phyloP scores from a whole-genome alignment of 208 protist genomes.

The Trypanosoma cruzi region DNA sequence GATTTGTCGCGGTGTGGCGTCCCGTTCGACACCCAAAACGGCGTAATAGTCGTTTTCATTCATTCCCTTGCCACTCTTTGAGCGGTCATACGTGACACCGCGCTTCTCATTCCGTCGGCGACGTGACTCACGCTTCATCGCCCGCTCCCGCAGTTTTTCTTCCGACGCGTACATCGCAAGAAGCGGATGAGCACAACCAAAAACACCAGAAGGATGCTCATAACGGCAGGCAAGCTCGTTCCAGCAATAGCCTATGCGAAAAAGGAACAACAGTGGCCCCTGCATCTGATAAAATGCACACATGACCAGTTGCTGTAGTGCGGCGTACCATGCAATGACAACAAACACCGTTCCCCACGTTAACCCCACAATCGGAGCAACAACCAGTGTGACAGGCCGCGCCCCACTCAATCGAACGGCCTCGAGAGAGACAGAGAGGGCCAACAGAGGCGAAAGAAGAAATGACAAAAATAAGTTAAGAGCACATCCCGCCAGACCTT shows the following conservation, averaged over 20 bases:
- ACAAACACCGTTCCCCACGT: slow-evolving; percentile 67
- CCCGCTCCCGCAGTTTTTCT: slow-evolving; percentile 30
- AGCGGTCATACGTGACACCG: slow-evolving; percentile 6
- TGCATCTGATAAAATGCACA: slow-evolving; percentile 48
- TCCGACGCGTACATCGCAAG: background rate
- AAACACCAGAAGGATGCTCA: slow-evolving; percentile 11
- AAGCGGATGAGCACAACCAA: slow-evolving; percentile 16
- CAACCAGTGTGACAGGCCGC: slow-evolving; percentile 30
- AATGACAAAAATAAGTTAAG: slow-evolving; percentile 57
- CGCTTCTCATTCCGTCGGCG: slow-evolving; percentile 16
- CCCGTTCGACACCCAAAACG: slow-evolving; percentile 56
- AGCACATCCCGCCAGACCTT: slow-evolving; percentile 44
- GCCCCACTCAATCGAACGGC: slow-evolving; percentile 34
- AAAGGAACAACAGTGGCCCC: slow-evolving; percentile 37
- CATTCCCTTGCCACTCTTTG: background rate
- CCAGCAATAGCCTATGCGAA: slow-evolving; percentile 12
- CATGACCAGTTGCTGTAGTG: slow-evolving; percentile 65
- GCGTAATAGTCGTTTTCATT: slow-evolving; percentile 68
- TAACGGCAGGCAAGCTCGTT: slow-evolving; percentile 26
- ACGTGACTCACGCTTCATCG: slow-evolving; percentile 27
- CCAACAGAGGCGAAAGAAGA: slow-evolving; percentile 61
- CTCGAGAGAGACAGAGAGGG: slow-evolving; percentile 65
- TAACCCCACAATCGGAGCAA: slow-evolving; percentile 48
- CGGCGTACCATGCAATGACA: slow-evolving; percentile 60
- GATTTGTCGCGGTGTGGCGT: slow-evolving; percentile 77